A percentile compares a stretch with the other conserved stretches of the same genome.
phyloP scores from a whole-genome alignment of 139 green algal genomes.

The Gonium pectorale region DNA sequence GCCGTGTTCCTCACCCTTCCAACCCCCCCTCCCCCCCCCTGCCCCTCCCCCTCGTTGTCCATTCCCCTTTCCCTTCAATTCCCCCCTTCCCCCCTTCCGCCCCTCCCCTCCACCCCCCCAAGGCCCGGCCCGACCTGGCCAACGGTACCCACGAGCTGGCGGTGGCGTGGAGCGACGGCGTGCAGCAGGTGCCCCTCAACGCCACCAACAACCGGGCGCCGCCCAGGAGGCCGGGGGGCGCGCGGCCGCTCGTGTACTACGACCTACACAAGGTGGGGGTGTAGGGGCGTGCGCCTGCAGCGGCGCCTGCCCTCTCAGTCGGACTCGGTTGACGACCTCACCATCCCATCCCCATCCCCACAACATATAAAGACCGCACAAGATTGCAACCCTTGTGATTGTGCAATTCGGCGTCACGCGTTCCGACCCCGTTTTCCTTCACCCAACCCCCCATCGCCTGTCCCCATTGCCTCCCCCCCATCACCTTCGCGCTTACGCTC shows the following conservation, averaged over 20 bases:
- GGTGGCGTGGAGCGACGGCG: conserved; percentile 28
- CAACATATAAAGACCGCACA: no score
- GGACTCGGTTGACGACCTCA: no score
- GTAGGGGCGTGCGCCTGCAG: background rate
- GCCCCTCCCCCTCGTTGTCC: background rate
- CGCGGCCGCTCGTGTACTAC: conserved; percentile 28
- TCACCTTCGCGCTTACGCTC: no score
- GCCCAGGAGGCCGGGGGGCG: background rate
- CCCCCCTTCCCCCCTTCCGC: background rate
- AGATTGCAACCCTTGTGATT: no score
- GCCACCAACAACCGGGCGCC: conserved; percentile 21
- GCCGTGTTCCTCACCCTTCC: background rate
- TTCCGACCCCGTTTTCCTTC: no score
- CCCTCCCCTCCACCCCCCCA: background rate
- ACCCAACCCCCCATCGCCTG: no score
- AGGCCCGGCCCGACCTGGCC: conserved; percentile 2
- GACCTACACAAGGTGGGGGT: conserved; percentile 27
- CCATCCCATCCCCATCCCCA: no score
- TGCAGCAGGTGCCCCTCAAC: background rate
- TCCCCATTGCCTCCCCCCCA: no score
- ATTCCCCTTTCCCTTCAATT: background rate
- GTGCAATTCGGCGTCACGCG: no score
- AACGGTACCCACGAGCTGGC: conserved; percentile 29
- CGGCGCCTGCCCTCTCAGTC: no score
- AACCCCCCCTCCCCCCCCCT: background rate